Evolutionary conservation across 2,329 filamentous ascomycete species (phyloP).

Genomic region (Ophiocordyceps camponoti-floridani): DNA sequence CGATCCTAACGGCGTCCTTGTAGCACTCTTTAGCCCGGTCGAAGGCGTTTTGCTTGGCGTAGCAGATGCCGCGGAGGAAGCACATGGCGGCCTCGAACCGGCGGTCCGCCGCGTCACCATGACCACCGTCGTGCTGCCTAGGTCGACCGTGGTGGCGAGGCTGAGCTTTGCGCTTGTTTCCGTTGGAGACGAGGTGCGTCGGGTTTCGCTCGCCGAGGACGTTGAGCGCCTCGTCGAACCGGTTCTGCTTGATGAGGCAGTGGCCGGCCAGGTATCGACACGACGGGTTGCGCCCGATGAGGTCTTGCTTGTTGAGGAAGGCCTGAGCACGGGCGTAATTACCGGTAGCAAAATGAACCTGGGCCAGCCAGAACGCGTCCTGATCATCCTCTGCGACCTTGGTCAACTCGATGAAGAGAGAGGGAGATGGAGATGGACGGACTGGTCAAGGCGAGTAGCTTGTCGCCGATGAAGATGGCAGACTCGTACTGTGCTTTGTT

Average conservation of each 20-base stretch:
- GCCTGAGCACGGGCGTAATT: conserved; percentile 87
- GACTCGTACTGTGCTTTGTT: conserved; percentile 94
- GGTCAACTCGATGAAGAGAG: neutral
- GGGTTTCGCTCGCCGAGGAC: conserved; percentile 87
- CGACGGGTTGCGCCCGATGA: conserved; percentile 64
- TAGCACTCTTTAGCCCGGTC: conserved; percentile 96
- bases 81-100: conserved; percentile 96
- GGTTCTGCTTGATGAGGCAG: conserved; percentile 81
- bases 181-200: conserved; percentile 56
- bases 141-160: conserved; percentile 13
- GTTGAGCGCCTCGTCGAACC: conserved; percentile 73
- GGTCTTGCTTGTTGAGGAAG: conserved; percentile 68
- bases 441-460: conserved; percentile 88
- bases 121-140: conserved; percentile 14
- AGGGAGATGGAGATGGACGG: conserved; percentile 12
- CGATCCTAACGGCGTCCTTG: conserved; percentile 90
- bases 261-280: conserved; percentile 88
- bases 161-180: conserved; percentile 20
- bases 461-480: conserved; percentile 94
- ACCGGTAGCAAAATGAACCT: conserved; percentile 88
- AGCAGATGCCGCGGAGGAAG: conserved; percentile 83
- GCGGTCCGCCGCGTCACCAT: conserved; percentile 39
- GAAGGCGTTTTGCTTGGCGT: conserved; percentile 92
- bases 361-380: conserved; percentile 95
- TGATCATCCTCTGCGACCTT: conserved; percentile 58